Evolutionary conservation across 305 asterid species (phyloP), one percentile per base, ranked within the genome.

Genomic region (Fraxinus dipetala): DNA sequence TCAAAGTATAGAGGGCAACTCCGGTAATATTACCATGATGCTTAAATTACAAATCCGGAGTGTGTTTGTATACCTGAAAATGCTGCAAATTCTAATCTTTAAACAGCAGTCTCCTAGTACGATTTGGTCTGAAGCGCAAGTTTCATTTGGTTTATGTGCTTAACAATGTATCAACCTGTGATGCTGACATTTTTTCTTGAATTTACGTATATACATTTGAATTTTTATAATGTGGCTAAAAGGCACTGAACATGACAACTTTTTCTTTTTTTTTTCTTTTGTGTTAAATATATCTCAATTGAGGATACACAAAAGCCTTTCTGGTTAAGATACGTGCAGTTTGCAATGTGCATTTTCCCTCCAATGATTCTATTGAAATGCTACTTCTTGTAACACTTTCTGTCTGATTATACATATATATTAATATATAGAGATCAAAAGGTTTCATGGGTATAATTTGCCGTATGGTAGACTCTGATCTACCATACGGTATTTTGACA

Each of bases 401-500:
- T 45, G 56, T 45, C 18, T 13, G 18, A 3, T 45, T 45, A 13
- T 13, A 13, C 56, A 43, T 11, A 2, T 45, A 45, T 45, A 45
- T 11, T 43, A 43, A 13, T 43, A 11, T 43, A 43, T 43, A 43
- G n/a, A 10, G 54, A 43, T 43, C 54, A 43, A 13, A 43, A 43
- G n/a, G 45, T 38, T 38, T 38, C 45, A 38, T 9, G 54, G 54
- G n/a, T 43, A 43, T 43, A 11, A 43, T 43, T 10, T 43, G 54
- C 13, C 2, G 5, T 26, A 26, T 43, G 16, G 5, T 43, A 59
- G 90, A 80, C 77, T 84, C 89, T 20, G 88, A 89, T 86, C 61
- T 91, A 78, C 97, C 98, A 1, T 84, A 74, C 56, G 45, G 83
- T 72, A 87, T 92, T 80, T 78, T 87, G 84, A 85, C 89, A 48